A percentile compares a stretch with the other conserved stretches of the same genome.
Evolutionary conservation across 164 flowering plant genomes (phyloP).

Genomic region (Saururus chinensis): DNA sequence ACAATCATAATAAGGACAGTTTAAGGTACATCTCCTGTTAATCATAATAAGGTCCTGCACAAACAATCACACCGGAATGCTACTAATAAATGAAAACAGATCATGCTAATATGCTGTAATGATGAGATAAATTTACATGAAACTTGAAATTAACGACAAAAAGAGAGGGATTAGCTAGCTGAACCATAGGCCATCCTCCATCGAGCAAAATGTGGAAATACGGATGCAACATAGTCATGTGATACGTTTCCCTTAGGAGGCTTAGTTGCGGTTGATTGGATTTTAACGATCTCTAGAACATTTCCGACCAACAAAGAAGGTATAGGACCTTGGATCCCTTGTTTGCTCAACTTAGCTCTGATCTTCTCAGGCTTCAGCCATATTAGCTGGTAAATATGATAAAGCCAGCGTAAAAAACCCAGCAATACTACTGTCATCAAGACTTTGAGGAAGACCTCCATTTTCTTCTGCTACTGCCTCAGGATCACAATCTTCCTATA

Average conservation of each 20-base stretch:
- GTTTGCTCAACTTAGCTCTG: not conserved
- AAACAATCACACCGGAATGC: no score
- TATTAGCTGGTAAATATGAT: not conserved
- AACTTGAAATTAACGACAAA: no score
- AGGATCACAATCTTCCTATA: no score
- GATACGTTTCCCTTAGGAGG: not conserved
- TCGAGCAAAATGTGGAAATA: constrained; percentile 17
- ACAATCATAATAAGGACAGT: not conserved
- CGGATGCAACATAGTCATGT: constrained; percentile 4
- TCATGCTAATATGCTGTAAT: no score
- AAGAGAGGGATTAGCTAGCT: not conserved
- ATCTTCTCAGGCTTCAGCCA: not conserved
- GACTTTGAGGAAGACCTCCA: not conserved
- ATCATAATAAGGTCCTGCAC: no score
- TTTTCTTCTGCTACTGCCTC: not conserved
- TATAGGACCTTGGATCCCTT: not conserved
- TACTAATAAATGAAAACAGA: no score
- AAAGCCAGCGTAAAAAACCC: not conserved
- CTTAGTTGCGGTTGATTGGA: not conserved
- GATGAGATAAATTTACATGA: not conserved
- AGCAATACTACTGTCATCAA: not conserved
- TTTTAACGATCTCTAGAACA: not conserved
- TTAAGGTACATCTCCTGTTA: not conserved
- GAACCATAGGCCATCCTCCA: constrained; percentile 17
- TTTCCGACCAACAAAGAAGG: not conserved